These are phyloP conservation scores for Cladorrhinum samala DNA, from an alignment of 495 filamentous ascomycete genomes.

Conservation along the genomic window DNA sequence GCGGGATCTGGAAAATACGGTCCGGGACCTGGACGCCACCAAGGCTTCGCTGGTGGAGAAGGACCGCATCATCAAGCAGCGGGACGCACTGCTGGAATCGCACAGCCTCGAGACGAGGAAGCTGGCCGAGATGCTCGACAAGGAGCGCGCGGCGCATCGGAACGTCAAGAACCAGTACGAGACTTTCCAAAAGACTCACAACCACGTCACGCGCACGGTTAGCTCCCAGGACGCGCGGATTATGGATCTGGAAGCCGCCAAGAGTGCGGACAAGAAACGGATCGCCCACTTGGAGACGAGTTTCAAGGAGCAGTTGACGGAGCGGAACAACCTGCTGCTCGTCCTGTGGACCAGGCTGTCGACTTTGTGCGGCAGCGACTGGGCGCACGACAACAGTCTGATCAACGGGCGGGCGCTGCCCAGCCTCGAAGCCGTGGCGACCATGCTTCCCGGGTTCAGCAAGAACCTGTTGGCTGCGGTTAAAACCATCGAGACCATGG, in stretches of 20 bases:
- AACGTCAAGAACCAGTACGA: constrained; percentile 83
- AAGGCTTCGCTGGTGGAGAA: constrained; percentile 75
- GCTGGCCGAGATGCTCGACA: constrained; percentile 81
- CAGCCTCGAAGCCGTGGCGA: constrained; percentile 72
- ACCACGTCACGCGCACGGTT: constrained; percentile 74
- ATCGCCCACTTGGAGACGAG: constrained; percentile 66
- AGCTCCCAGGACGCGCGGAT: constrained; percentile 77
- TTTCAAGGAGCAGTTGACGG: constrained; percentile 77
- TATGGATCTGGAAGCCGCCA: constrained; percentile 71
- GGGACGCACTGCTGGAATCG: constrained; percentile 86
- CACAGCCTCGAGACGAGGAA: constrained; percentile 81
- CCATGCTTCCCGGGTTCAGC: constrained; percentile 74
- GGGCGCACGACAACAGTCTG: constrained; percentile 82
- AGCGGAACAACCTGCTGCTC: constrained; percentile 83
- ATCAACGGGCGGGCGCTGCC: constrained; percentile 79
- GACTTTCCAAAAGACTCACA: constrained; percentile 75
- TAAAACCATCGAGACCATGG: constrained; percentile 77
- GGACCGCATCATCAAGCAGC: constrained; percentile 79
- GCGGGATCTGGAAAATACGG: constrained; percentile 74
- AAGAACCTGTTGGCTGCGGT: constrained; percentile 82
- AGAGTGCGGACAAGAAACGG: constrained; percentile 66
- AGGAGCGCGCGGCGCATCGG: constrained; percentile 77
- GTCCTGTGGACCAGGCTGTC: constrained; percentile 83
- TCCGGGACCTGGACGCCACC: constrained; percentile 71
- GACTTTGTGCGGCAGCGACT: constrained; percentile 81